Evolutionary conservation across 2,329 filamentous ascomycete species (phyloP).

Genomic region (Colletotrichum horii): DNA sequence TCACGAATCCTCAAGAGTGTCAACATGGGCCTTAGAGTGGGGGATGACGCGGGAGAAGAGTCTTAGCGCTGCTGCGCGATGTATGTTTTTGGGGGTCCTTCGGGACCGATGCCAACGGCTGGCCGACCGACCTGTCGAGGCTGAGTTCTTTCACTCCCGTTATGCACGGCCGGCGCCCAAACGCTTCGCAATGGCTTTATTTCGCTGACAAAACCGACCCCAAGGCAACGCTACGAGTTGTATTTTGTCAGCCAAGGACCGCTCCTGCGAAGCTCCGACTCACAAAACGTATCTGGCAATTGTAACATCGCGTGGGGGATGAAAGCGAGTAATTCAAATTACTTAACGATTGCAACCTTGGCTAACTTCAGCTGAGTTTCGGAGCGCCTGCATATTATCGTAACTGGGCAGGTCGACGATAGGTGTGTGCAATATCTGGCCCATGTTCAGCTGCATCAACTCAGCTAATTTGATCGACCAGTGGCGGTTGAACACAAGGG

Average conservation of each 20-base stretch:
- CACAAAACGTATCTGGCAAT: neutral
- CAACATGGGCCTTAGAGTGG: neutral
- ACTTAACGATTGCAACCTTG: neutral
- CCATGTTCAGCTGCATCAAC: neutral
- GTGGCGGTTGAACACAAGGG: neutral
- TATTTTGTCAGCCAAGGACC: neutral
- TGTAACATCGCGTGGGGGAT: neutral
- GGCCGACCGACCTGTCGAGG: neutral
- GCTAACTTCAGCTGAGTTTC: neutral
- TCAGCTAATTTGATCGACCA: neutral
- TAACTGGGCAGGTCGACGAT: neutral
- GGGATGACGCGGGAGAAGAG: slow-evolving; percentile 2
- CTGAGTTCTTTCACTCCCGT: slow-evolving; percentile 1
- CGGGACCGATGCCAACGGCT: slow-evolving; percentile 11
- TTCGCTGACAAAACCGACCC: neutral
- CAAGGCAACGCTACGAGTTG: neutral
- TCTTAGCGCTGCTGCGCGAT: slow-evolving; percentile 9
- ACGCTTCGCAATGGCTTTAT: neutral
- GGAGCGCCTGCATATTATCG: neutral
- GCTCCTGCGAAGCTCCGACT: neutral
- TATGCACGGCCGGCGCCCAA: neutral
- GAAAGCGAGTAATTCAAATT: neutral
- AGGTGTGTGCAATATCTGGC: neutral
- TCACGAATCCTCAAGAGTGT: slow-evolving; percentile 5
- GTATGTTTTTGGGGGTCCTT: neutral